Conservation (phyloP, 257 asterid species). For the Solanum sejunctum region DNA sequence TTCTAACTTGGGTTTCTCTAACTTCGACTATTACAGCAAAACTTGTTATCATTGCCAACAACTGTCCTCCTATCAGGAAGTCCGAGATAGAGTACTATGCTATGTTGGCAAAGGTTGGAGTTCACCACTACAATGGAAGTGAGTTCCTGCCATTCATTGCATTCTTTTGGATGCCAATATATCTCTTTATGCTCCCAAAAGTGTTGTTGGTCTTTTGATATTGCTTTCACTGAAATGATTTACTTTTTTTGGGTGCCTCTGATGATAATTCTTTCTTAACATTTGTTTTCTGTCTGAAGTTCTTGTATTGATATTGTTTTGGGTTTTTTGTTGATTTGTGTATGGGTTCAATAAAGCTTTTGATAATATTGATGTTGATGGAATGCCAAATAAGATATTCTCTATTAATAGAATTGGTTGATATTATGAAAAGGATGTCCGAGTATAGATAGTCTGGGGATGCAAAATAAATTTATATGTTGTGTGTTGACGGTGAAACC, state of each 20-base stretch:
- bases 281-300: neutral
- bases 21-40: neutral
- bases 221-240: neutral
- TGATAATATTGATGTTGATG: neutral
- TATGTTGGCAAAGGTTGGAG: conserved; percentile 59
- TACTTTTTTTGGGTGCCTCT: neutral
- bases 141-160: conserved; percentile 6
- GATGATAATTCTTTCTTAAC: neutral
- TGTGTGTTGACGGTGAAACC: neutral
- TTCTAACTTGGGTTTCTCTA: neutral
- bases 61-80: conserved; percentile 74
- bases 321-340: neutral
- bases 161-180: neutral
- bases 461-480: neutral
- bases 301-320: neutral
- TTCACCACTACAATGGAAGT: conserved; percentile 74
- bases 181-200: neutral
- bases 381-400: neutral
- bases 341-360: neutral
- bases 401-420: neutral
- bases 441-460: neutral
- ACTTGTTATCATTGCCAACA: conserved; percentile 34
- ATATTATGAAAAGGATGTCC: neutral
- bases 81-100: conserved; percentile 81
- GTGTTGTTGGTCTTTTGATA: neutral